A percentile compares a stretch with the other conserved stretches of the same genome.
Evolutionary conservation across 345 rosid genomes (phyloP).

Genomic region (Geranium rotundifolium): DNA sequence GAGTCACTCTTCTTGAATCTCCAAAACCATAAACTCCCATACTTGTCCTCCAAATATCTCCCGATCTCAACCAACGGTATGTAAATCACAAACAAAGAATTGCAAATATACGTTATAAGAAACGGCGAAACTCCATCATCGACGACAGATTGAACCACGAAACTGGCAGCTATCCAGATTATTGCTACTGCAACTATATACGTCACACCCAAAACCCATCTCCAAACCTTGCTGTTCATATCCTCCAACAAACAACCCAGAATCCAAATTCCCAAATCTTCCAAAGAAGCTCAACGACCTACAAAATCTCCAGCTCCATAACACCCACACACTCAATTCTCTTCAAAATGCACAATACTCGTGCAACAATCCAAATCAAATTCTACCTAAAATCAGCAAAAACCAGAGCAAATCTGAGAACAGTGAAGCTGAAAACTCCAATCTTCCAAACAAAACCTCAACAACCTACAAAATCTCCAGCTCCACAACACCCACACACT

Average conservation of each 20-base stretch:
- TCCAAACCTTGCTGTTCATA: slow-evolving; percentile 51
- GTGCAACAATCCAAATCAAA: neutral
- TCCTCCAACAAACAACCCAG: slow-evolving; percentile 2
- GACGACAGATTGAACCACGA: slow-evolving; percentile 88
- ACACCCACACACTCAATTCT: neutral
- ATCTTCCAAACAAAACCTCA: too few species aligned
- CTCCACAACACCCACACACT: too few species aligned
- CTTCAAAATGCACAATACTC: neutral
- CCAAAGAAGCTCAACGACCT: neutral
- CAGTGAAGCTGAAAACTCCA: neutral
- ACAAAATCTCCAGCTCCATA: neutral
- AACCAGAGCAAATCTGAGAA: neutral
- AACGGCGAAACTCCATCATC: slow-evolving; percentile 90
- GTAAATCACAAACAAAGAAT: slow-evolving; percentile 73
- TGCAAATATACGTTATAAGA: slow-evolving; percentile 85
- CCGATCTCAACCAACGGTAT: slow-evolving; percentile 68
- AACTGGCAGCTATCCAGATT: slow-evolving; percentile 94
- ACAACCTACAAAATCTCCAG: too few species aligned
- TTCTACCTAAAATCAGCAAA: neutral
- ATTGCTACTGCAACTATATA: slow-evolving; percentile 76
- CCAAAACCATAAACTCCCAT: slow-evolving; percentile 62
- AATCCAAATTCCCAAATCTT: neutral
- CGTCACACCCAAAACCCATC: slow-evolving; percentile 64
- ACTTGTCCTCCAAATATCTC: slow-evolving; percentile 56
- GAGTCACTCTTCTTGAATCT: slow-evolving; percentile 27